phyloP scores from a whole-genome alignment of 768 basidiomycete genomes.

The Trametes meyenii region DNA sequence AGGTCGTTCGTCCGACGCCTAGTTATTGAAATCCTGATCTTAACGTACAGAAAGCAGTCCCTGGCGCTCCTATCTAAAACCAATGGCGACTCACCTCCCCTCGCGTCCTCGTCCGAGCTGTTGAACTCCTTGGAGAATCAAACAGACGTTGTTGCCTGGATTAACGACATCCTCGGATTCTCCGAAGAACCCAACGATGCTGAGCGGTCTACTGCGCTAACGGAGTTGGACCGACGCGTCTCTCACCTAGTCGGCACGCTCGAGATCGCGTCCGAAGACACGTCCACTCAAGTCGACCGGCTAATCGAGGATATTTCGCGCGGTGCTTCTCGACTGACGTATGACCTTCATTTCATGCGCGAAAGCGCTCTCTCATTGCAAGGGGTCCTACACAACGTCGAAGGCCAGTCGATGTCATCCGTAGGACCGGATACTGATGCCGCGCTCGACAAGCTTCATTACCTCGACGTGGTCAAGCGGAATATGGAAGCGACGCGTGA shows the following conservation, averaged over 20 bases:
- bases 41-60: constrained; percentile 3
- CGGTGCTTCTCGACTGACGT: constrained; percentile 86
- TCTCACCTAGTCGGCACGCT: constrained; percentile 76
- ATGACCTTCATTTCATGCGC: constrained; percentile 97
- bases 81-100: neutral
- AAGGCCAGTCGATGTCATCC: constrained; percentile 53
- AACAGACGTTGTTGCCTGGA: constrained; percentile 35
- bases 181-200: constrained; percentile 17
- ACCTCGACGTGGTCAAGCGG: constrained; percentile 80
- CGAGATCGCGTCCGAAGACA: constrained; percentile 87
- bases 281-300: constrained; percentile 82
- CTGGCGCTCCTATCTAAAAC: neutral
- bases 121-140: constrained; percentile 30
- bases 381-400: constrained; percentile 61
- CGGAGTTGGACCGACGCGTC: constrained; percentile 72
- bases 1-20: constrained; percentile 13
- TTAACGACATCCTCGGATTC: constrained; percentile 33
- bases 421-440: constrained; percentile 59
- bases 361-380: constrained; percentile 85
- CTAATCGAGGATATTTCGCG: constrained; percentile 93
- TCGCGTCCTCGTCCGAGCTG: constrained; percentile 20
- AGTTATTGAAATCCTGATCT: constrained; percentile 23
- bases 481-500: constrained; percentile 90
- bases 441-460: constrained; percentile 76
- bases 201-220: constrained; percentile 24